Conservation (phyloP, 805 yeast genomes). For the Nakazawaea molendinolei region DNA sequence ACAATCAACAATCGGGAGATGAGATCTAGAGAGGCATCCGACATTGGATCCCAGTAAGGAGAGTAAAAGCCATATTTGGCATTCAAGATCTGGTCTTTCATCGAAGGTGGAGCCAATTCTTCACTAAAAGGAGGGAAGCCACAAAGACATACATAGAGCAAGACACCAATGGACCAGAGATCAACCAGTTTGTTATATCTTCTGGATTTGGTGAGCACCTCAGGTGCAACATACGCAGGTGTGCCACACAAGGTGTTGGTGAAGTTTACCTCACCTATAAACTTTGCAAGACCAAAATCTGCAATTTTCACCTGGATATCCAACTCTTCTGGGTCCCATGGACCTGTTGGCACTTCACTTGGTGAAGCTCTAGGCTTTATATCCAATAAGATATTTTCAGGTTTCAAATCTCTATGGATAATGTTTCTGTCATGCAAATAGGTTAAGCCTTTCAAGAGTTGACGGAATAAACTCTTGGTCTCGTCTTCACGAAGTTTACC, state of each 20-base stretch:
- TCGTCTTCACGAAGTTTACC: constrained; percentile 56
- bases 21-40: constrained; percentile 58
- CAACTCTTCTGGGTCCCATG: constrained; percentile 55
- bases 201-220: constrained; percentile 50
- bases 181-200: constrained; percentile 69
- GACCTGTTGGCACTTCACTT: constrained; percentile 27
- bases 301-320: constrained; percentile 69
- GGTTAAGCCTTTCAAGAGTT: constrained; percentile 57
- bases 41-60: constrained; percentile 73
- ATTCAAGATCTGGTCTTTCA: constrained; percentile 64
- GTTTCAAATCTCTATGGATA: constrained; percentile 89
- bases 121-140: constrained; percentile 87
- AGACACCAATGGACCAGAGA: constrained; percentile 78
- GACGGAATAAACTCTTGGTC: constrained; percentile 49
- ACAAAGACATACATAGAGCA: constrained; percentile 70
- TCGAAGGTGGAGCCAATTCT: constrained; percentile 71
- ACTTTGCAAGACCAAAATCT: constrained; percentile 71
- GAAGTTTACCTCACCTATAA: constrained; percentile 64
- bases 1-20: constrained; percentile 56
- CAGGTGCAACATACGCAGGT: constrained; percentile 86
- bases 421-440: constrained; percentile 91
- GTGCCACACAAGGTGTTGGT: constrained; percentile 82
- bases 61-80: constrained; percentile 71
- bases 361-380: constrained; percentile 30
- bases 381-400: constrained; percentile 72